Evolutionary conservation across 1,284 basidiomycete genomes (phyloP).

Genomic region (Ceratorhiza oryzae-sativae): DNA sequence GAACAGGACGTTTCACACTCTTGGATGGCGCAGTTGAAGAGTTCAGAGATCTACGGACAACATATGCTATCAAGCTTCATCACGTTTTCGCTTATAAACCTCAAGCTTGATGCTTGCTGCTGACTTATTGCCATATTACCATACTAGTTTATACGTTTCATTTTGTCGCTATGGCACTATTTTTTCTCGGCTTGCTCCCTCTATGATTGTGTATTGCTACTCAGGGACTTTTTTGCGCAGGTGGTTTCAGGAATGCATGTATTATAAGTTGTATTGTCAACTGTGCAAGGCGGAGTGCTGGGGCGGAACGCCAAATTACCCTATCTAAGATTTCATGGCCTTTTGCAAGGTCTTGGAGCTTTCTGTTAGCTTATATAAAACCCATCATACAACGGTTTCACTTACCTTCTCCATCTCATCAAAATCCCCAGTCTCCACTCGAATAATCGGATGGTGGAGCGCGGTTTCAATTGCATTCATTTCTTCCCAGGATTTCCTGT

Average conservation of each 20-base stretch:
- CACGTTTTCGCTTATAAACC: constrained; percentile 21
- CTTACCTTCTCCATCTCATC: constrained; percentile 88
- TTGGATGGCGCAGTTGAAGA: constrained; percentile 22
- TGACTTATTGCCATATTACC: background rate
- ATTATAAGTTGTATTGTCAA: constrained; percentile 16
- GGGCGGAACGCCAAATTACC: background rate
- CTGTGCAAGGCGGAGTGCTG: background rate
- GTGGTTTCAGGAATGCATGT: constrained; percentile 31
- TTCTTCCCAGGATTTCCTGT: constrained; percentile 81
- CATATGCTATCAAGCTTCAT: constrained; percentile 20
- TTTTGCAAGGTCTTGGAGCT: constrained; percentile 32
- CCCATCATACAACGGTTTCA: background rate
- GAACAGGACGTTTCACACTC: background rate
- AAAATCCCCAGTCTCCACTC: constrained; percentile 83
- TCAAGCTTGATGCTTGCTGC: background rate
- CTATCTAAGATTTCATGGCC: constrained; percentile 28
- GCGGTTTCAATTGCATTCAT: constrained; percentile 84
- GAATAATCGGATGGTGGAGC: constrained; percentile 76
- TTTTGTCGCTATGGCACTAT: background rate
- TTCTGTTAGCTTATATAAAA: background rate
- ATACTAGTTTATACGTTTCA: background rate
- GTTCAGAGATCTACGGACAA: constrained; percentile 18
- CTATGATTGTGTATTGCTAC: too few relatives aligned
- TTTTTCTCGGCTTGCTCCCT: background rate
- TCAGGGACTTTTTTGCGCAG: background rate